These are phyloP conservation scores for Phytophthora hybrid DNA, from an alignment of 352 stramenopile genomes.

Conservation along the genomic window DNA sequence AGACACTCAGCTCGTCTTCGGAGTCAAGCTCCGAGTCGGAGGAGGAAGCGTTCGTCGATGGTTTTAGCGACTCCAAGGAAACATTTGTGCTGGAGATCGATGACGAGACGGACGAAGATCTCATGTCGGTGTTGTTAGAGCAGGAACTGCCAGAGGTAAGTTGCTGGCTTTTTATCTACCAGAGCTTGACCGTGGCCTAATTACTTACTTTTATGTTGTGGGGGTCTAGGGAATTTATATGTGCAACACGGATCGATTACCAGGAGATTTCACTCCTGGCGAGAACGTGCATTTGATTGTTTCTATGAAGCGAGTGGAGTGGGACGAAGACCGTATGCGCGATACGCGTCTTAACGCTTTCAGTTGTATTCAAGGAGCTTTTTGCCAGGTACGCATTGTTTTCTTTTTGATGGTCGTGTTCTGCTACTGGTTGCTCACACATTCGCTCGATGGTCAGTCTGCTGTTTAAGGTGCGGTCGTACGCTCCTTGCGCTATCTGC, in stretches of 20 bases:
- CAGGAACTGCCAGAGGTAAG: constrained; percentile 81
- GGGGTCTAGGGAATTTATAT: constrained; percentile 75
- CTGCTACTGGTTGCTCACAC: not conserved
- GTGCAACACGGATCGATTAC: constrained; percentile 85
- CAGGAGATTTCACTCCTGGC: constrained; percentile 70
- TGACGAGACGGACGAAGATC: constrained; percentile 93
- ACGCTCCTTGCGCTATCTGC: constrained; percentile 86
- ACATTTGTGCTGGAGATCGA: constrained; percentile 93
- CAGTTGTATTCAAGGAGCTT: constrained; percentile 86
- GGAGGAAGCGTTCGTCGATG: constrained; percentile 81
- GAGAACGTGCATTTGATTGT: constrained; percentile 89
- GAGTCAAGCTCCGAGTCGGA: constrained; percentile 87
- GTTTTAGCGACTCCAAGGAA: constrained; percentile 84
- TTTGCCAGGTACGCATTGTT: constrained; percentile 70
- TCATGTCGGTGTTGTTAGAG: constrained; percentile 92
- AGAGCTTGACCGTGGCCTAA: not conserved
- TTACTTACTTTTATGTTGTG: not conserved
- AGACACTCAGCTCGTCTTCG: constrained; percentile 74
- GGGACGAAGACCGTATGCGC: constrained; percentile 89
- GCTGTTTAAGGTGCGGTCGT: constrained; percentile 55
- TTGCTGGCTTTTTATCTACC: not conserved
- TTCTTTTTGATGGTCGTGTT: not conserved
- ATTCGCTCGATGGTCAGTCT: constrained; percentile 45
- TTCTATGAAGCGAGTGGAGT: constrained; percentile 89
- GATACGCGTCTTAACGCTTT: constrained; percentile 86